These are phyloP conservation scores for Adansonia grandidieri DNA, from an alignment of 441 rosid species.

Conservation along the genomic window DNA sequence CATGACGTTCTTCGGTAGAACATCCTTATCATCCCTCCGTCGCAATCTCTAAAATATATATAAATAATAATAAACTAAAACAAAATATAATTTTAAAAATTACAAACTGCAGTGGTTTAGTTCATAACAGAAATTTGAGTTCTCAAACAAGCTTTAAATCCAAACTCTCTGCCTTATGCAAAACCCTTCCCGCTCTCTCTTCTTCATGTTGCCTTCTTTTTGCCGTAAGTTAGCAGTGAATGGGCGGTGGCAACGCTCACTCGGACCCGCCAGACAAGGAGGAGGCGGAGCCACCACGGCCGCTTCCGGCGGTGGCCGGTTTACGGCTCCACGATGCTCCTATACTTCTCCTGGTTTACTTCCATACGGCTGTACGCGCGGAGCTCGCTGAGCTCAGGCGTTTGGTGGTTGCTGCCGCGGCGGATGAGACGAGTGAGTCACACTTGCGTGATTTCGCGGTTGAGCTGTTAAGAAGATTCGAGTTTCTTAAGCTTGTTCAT, in stretches of 20 bases:
- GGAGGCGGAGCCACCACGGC: conserved; percentile 5
- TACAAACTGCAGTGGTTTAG: conserved; percentile 21
- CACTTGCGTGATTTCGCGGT: conserved; percentile 30
- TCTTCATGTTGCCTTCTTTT: conserved; percentile 41
- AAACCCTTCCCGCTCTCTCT: conserved; percentile 40
- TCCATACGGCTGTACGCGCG: conserved; percentile 68
- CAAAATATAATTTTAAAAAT: conserved; percentile 19
- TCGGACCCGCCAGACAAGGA: conserved; percentile 41
- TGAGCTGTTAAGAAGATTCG: conserved; percentile 55
- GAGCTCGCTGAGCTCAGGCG: conserved; percentile 61
- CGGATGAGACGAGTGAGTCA: conserved; percentile 26
- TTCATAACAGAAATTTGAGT: conserved; percentile 7
- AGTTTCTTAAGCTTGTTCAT: conserved; percentile 66
- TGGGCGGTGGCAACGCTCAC: conserved; percentile 49
- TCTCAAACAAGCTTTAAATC: conserved; percentile 36
- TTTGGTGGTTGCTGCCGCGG: conserved; percentile 46
- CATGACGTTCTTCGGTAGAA: conserved; percentile 25
- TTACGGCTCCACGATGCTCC: conserved; percentile 63
- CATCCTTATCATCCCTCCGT: conserved; percentile 34
- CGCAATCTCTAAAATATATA: conserved; percentile 25
- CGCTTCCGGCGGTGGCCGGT: conserved; percentile 27
- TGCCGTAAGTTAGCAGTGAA: conserved; percentile 21
- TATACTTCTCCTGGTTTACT: conserved; percentile 57
- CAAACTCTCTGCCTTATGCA: conserved; percentile 35
- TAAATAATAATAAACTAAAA: conserved; percentile 20